Base-by-base conservation (phyloP, 305 asterid species). In the Fraxinus dipetala region DNA sequence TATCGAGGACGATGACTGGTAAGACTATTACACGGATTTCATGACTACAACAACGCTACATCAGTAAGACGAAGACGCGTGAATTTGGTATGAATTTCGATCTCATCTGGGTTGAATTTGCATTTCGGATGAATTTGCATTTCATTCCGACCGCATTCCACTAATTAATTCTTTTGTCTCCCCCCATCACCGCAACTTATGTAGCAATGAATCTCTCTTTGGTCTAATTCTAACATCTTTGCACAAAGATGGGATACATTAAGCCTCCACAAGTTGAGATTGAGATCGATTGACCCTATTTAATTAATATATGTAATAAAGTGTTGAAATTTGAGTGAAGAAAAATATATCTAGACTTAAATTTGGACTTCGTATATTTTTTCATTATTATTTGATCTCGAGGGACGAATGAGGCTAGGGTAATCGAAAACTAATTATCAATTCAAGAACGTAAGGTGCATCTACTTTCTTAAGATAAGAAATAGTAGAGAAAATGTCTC, bases 141-240 rank as follows among this genome's bases (percentile, higher is more conserved):
- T 91, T 89, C 93, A 91, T 91, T 91, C 92, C 95, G 95, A 85
- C 91, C 85, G 51, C 83, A 92, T 92, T 88, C 90, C 77, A 38
- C 80, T 36, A 31, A 26, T 67, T 14, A 67, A 22, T 63, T 63
- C 28, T 26, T 9, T 63, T 24, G 5, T 24, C 14, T 9, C 5
- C 74, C 35, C 35, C 18, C 31, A 91, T 93, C 97, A 91, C 88
- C 97, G 97, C 96, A 89, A 85, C 88, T 79, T 88, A 86, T 88
- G 83, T 82, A 79, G 95, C 92, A 89, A 76, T 80, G 74, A 86
- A 89, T 86, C 88, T 83, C 90, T 85, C 89, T 56, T 43, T 28
- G 20, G 38, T 56, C 74, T 24, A 28, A 26, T 11, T 30, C 70
- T 61, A 61, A 7, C 35, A 20, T 24, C 40, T 61, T 61, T 54